Evolutionary conservation across 202 grass and related monocot species (phyloP).

Genomic region (Setaria italica): DNA sequence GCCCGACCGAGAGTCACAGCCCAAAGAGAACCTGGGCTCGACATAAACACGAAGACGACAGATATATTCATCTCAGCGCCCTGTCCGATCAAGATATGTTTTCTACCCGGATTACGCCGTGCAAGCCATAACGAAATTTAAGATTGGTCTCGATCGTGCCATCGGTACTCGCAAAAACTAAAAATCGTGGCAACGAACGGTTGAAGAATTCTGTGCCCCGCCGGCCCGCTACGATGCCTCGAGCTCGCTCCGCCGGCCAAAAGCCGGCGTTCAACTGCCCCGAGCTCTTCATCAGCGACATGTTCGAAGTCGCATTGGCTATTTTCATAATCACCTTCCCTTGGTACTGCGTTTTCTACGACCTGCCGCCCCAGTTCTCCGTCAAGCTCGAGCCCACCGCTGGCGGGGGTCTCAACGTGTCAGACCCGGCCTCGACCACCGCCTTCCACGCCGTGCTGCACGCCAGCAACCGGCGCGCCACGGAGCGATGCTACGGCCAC

Average conservation of each 20-base stretch:
- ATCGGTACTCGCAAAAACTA: background rate
- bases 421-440: background rate
- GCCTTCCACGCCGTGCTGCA: conserved; percentile 28
- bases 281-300: background rate
- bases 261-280: background rate
- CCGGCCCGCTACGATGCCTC: background rate
- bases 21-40: too few relatives aligned
- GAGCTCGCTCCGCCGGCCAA: background rate
- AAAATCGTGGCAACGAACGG: background rate
- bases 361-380: conserved; percentile 40
- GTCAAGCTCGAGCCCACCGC: conserved; percentile 17
- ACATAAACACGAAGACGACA: too few relatives aligned
- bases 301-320: background rate
- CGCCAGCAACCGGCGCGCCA: conserved; percentile 35
- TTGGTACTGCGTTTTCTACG: conserved; percentile 30
- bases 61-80: too few relatives aligned
- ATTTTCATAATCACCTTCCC: background rate
- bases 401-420: background rate
- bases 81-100: too few relatives aligned
- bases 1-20: too few relatives aligned
- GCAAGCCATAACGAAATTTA: too few relatives aligned
- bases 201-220: background rate
- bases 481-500: conserved; percentile 33
- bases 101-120: too few relatives aligned
- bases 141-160: background rate